Conservation (phyloP, 2,329 filamentous ascomycete genomes). For the Pseudocercospora cruenta region DNA sequence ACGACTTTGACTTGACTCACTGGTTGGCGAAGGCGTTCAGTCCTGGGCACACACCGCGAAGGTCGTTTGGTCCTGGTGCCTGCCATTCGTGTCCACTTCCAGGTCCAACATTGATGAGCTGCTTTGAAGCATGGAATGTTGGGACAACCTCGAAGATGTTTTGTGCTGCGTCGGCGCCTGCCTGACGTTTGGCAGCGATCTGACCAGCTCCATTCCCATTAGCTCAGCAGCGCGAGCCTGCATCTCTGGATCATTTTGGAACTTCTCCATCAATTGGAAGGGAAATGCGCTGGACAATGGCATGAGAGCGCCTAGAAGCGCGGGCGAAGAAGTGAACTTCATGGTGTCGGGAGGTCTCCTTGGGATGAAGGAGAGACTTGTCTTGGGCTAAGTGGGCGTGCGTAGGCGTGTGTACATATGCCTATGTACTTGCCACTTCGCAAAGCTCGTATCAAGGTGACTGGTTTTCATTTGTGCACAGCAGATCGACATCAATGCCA, state of each 20-base stretch:
- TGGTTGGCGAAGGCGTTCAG: slow-evolving; percentile 34
- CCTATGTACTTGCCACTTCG: too few relatives aligned
- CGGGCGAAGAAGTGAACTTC: slow-evolving; percentile 22
- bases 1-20: background rate
- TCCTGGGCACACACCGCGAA: slow-evolving; percentile 37
- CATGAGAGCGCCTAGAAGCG: slow-evolving; percentile 20
- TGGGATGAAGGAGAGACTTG: background rate
- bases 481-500: too few relatives aligned
- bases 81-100: slow-evolving; percentile 34
- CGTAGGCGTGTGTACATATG: background rate
- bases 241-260: slow-evolving; percentile 22
- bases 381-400: background rate
- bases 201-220: slow-evolving; percentile 2
- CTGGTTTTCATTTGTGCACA: too few relatives aligned
- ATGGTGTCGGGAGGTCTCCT: slow-evolving; percentile 12
- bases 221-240: slow-evolving; percentile 17
- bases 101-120: slow-evolving; percentile 33
- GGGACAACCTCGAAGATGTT: slow-evolving; percentile 33
- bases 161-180: slow-evolving; percentile 29
- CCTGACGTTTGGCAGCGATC: slow-evolving; percentile 25
- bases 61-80: slow-evolving; percentile 34
- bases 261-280: slow-evolving; percentile 15
- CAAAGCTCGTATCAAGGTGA: background rate
- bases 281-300: slow-evolving; percentile 24
- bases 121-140: slow-evolving; percentile 35